Conservation (phyloP, 2,329 filamentous ascomycete species). For the Rhytidhysteron rufulum region DNA sequence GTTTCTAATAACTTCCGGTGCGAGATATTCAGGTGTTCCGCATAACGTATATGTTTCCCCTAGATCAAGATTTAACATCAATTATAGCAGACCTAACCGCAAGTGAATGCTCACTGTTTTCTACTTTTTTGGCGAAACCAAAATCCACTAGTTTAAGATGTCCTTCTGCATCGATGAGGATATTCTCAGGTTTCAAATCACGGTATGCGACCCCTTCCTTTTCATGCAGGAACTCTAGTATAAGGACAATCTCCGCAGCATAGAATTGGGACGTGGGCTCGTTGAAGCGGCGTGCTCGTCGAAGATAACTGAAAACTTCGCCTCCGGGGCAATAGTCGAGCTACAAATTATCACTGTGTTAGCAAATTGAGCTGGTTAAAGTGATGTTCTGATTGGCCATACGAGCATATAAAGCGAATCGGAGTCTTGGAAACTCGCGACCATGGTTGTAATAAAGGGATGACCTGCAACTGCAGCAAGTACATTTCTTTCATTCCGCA, state of each 20-base stretch:
- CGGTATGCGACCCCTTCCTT: slow-evolving; percentile 76
- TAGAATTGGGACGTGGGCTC: slow-evolving; percentile 77
- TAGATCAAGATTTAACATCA: too few relatives aligned
- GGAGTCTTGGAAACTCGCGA: slow-evolving; percentile 74
- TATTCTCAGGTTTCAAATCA: slow-evolving; percentile 79
- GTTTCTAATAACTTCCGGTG: slow-evolving; percentile 79
- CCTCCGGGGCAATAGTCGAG: slow-evolving; percentile 80
- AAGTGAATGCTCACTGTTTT: slow-evolving; percentile 48
- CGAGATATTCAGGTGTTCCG: slow-evolving; percentile 79
- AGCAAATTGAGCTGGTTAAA: too few relatives aligned
- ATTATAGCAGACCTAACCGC: too few relatives aligned
- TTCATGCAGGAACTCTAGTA: slow-evolving; percentile 77
- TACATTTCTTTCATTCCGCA: slow-evolving; percentile 76
- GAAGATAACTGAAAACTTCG: slow-evolving; percentile 79
- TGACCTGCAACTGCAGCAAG: slow-evolving; percentile 74
- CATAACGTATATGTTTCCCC: slow-evolving; percentile 79
- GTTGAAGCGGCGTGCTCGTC: slow-evolving; percentile 73
- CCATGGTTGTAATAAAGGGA: slow-evolving; percentile 77
- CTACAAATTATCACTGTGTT: slow-evolving; percentile 24
- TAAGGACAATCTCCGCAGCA: slow-evolving; percentile 76
- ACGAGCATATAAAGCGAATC: slow-evolving; percentile 77
- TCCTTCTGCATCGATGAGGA: slow-evolving; percentile 71
- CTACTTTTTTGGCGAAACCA: slow-evolving; percentile 77
- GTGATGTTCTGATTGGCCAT: too few relatives aligned
- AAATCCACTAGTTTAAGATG: slow-evolving; percentile 84